Evolutionary conservation across 768 basidiomycete genomes (phyloP).

Genomic region (Lactarius psammicola): DNA sequence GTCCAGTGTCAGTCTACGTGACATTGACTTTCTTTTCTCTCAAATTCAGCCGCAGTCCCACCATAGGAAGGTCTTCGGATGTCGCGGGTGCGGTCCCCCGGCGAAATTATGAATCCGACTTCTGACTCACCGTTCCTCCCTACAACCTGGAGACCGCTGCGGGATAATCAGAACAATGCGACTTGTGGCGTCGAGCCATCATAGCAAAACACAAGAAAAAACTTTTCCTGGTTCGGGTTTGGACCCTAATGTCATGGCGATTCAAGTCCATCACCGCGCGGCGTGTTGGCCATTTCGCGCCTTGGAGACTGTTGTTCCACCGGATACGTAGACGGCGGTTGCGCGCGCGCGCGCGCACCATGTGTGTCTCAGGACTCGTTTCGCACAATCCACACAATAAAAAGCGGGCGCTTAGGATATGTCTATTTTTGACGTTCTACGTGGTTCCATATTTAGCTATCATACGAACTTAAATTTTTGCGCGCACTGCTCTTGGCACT

Average conservation of each 20-base stretch:
- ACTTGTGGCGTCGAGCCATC: neutral
- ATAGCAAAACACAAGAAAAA: neutral
- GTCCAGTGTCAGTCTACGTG: no score
- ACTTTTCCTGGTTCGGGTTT: neutral
- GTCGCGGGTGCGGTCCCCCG: neutral
- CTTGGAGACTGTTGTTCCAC: neutral
- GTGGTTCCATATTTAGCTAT: no score
- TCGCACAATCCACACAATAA: no score
- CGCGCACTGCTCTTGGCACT: no score
- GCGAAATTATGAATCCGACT: neutral
- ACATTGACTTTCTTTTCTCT: no score
- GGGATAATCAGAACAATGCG: neutral
- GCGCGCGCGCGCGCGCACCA: neutral
- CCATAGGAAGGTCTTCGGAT: neutral
- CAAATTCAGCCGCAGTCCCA: neutral
- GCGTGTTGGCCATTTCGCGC: neutral
- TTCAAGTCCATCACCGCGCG: neutral
- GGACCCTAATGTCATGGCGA: no score
- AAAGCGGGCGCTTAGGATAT: no score
- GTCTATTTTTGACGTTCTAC: no score
- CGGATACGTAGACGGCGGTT: neutral
- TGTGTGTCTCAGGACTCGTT: neutral
- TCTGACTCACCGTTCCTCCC: neutral
- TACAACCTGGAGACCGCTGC: neutral
- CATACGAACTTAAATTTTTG: no score